Conservation (phyloP, 129 eudicot species). For the Tanacetum coccineum region DNA sequence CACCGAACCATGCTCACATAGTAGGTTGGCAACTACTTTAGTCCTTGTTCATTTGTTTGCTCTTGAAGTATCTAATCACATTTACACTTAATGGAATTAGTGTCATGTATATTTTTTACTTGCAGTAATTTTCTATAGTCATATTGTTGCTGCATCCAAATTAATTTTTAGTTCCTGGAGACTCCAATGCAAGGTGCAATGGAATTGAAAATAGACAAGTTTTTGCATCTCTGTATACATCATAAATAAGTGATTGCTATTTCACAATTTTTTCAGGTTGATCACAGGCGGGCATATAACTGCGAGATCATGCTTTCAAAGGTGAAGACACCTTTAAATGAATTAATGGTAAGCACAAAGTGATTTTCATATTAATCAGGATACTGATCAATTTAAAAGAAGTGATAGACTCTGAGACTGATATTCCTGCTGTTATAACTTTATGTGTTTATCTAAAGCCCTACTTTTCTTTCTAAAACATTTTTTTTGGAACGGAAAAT, state of each 20-base stretch:
- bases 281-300: constrained; percentile 85
- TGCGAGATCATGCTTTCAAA: constrained; percentile 97
- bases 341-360: constrained; percentile 71
- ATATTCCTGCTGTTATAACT: not conserved
- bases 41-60: not conserved
- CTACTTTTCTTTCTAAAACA: not conserved
- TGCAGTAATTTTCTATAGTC: no score
- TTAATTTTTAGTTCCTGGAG: no score
- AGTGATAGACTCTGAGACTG: not conserved
- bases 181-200: no score
- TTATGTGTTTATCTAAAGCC: constrained; percentile 7
- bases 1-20: no score
- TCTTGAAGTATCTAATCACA: not conserved
- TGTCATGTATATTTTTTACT: no score
- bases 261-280: constrained; percentile 53
- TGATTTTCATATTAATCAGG: not conserved
- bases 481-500: no score
- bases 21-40: not conserved
- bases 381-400: not conserved
- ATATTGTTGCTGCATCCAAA: no score
- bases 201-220: no score
- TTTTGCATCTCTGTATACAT: not conserved
- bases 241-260: constrained; percentile 5
- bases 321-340: constrained; percentile 76
- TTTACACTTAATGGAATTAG: no score